Evolutionary conservation across 179 eudicot species (phyloP).

Genomic region (Carnegiea gigantea): DNA sequence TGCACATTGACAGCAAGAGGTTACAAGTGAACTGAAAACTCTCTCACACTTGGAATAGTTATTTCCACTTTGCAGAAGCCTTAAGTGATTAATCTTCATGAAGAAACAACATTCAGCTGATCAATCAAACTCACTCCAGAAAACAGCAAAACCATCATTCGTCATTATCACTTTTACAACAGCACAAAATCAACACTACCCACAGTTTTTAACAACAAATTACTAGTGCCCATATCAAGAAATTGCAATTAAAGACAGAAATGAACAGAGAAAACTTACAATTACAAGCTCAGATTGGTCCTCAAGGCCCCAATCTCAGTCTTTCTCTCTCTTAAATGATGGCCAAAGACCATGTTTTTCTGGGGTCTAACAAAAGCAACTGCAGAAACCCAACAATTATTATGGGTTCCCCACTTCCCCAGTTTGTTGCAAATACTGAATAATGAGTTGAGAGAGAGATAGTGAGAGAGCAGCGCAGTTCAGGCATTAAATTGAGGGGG

Average conservation of each 20-base stretch:
- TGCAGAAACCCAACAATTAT: background rate
- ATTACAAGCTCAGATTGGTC: background rate
- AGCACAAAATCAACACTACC: background rate
- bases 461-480: conserved; percentile 24
- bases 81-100: no score
- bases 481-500: conserved; percentile 38
- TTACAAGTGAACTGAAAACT: no score
- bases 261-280: conserved; percentile 31
- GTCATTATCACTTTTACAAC: background rate
- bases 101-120: background rate
- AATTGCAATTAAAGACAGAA: conserved; percentile 8
- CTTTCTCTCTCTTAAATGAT: conserved; percentile 20
- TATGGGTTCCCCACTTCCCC: no score
- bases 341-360: conserved; percentile 24
- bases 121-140: background rate
- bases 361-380: conserved; percentile 18
- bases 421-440: no score
- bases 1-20: no score
- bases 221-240: conserved; percentile 13
- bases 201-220: background rate
- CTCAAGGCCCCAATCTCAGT: conserved; percentile 16
- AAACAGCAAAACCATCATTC: background rate
- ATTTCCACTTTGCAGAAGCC: no score
- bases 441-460: conserved; percentile 9
- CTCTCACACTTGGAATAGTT: background rate